Evolutionary conservation across 768 basidiomycete species (phyloP).

Genomic region (Asterophora parasitica): DNA sequence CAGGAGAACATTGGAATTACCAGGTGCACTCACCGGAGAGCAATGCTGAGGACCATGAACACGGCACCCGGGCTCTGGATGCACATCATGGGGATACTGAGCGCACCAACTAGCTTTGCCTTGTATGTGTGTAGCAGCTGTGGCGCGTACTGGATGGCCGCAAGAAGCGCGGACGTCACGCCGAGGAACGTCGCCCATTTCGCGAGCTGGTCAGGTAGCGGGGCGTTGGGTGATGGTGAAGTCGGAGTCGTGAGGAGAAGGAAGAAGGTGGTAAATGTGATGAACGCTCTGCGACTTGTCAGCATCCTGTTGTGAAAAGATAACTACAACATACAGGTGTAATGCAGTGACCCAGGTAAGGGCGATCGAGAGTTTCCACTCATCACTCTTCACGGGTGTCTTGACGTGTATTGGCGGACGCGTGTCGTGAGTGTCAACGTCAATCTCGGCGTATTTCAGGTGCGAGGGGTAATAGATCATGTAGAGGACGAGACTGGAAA

Average conservation of each 20-base stretch:
- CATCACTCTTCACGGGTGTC: constrained; percentile 48
- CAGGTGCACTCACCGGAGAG: constrained; percentile 44
- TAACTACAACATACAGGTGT: constrained; percentile 60
- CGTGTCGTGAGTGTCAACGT: constrained; percentile 36
- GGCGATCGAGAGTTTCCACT: constrained; percentile 76
- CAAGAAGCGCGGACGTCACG: constrained; percentile 70
- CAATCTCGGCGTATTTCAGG: constrained; percentile 57
- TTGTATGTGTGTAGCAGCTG: constrained; percentile 80
- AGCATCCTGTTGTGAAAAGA: constrained; percentile 5
- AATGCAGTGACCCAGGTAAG: constrained; percentile 66
- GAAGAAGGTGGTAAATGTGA: constrained; percentile 56
- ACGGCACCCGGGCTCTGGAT: constrained; percentile 90
- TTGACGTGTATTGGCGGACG: constrained; percentile 39
- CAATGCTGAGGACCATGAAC: constrained; percentile 82
- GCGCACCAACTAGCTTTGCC: constrained; percentile 79
- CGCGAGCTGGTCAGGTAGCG: constrained; percentile 28
- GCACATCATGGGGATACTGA: constrained; percentile 94
- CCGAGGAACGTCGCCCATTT: constrained; percentile 88
- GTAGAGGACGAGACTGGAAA: constrained; percentile 77
- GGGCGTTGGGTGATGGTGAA: constrained; percentile 33
- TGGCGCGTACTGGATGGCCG: constrained; percentile 83
- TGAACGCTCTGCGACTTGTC: constrained; percentile 40
- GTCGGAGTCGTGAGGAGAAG: constrained; percentile 45
- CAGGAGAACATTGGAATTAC: constrained; percentile 1
- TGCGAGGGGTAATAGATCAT: constrained; percentile 88